Conservation (phyloP, 1,284 basidiomycete genomes). For the Lentinula novae-zelandiae region DNA sequence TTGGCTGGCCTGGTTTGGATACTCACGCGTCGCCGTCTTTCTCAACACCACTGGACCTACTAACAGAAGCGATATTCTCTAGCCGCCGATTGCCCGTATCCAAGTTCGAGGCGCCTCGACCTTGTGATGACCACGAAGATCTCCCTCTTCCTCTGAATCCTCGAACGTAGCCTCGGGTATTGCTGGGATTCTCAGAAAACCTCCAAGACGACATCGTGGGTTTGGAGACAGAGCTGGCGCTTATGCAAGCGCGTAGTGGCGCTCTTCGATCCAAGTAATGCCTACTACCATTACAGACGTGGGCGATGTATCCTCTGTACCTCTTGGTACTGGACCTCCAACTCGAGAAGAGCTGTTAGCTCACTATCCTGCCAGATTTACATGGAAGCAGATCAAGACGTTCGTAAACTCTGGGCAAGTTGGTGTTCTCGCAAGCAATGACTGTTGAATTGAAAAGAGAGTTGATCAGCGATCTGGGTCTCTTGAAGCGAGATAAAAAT, state of each 20-base stretch:
- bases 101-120: not conserved
- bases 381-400: slow-evolving; percentile 69
- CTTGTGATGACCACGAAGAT: not conserved
- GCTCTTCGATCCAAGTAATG: not conserved
- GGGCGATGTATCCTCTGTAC: slow-evolving; percentile 23
- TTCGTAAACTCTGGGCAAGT: slow-evolving; percentile 73
- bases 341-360: slow-evolving; percentile 61
- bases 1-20: not conserved
- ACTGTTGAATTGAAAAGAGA: not conserved
- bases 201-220: slow-evolving; percentile 8
- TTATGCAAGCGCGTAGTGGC: not conserved
- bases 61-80: slow-evolving; percentile 65
- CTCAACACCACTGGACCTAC: slow-evolving; percentile 67
- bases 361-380: slow-evolving; percentile 71
- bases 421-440: slow-evolving; percentile 9
- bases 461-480: slow-evolving; percentile 62
- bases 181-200: not conserved
- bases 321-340: slow-evolving; percentile 51
- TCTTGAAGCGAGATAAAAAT: slow-evolving; percentile 67
- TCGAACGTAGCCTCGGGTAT: not conserved
- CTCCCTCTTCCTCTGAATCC: not conserved
- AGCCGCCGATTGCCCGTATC: slow-evolving; percentile 27
- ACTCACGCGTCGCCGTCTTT: slow-evolving; percentile 70
- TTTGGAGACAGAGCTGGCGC: not conserved
- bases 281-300: not conserved